A percentile compares a stretch with the other conserved stretches of the same genome.
These are phyloP conservation scores for Anethum foeniculum DNA, from an alignment of 140 eudicot species.

Conservation along the genomic window DNA sequence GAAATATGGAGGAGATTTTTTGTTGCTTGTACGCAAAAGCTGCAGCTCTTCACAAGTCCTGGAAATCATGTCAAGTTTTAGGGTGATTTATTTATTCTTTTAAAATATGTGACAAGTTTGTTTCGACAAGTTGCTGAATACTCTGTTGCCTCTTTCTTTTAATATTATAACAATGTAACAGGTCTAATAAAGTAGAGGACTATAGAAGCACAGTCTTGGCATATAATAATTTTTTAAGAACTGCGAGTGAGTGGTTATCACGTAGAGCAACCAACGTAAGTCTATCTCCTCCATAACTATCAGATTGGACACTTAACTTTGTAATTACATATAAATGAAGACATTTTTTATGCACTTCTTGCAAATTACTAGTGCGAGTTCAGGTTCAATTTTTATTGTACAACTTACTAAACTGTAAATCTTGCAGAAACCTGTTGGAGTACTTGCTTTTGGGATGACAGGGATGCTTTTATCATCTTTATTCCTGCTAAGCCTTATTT, in stretches of 20 bases:
- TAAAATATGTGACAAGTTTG: neutral
- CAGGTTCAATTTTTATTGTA: neutral
- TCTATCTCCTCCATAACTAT: slow-evolving; percentile 12
- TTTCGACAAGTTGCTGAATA: neutral
- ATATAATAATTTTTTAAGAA: slow-evolving; percentile 44
- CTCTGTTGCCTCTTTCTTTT: slow-evolving; percentile 13
- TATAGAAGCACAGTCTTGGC: slow-evolving; percentile 33
- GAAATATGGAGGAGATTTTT: slow-evolving; percentile 37
- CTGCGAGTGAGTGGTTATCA: slow-evolving; percentile 71
- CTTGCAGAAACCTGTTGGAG: slow-evolving; percentile 68
- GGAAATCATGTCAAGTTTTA: slow-evolving; percentile 38
- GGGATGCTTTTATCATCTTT: slow-evolving; percentile 68
- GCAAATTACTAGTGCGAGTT: neutral
- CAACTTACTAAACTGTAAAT: neutral
- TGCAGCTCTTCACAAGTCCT: slow-evolving; percentile 46
- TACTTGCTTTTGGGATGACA: slow-evolving; percentile 55
- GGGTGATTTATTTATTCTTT: slow-evolving; percentile 28
- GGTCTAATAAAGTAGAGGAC: slow-evolving; percentile 39
- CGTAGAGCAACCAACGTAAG: slow-evolving; percentile 86
- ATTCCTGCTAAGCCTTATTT: slow-evolving; percentile 49
- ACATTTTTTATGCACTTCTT: neutral
- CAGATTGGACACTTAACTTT: no score
- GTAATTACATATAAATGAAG: neutral
- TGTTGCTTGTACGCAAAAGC: slow-evolving; percentile 68
- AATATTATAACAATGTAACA: slow-evolving; percentile 8